These are phyloP conservation scores for Candida sojae DNA, from an alignment of 1,139 yeast genomes.

Conservation along the genomic window DNA sequence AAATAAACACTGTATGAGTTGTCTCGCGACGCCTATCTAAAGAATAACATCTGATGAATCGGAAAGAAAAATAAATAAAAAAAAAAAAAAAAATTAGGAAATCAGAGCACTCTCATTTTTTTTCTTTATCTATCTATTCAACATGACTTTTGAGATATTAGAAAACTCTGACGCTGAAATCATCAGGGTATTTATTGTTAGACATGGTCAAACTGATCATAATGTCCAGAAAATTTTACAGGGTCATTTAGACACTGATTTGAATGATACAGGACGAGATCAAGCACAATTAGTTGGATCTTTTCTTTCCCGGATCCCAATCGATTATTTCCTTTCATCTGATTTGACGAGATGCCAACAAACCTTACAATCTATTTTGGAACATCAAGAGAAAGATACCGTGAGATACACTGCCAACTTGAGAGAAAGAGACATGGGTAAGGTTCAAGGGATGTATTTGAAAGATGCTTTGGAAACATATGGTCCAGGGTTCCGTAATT, in stretches of 20 bases:
- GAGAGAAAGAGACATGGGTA: constrained; percentile 83
- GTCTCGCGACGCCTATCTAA: not conserved
- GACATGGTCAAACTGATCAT: constrained; percentile 83
- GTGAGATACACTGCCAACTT: constrained; percentile 37
- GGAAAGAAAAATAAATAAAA: not conserved
- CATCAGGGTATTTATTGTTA: constrained; percentile 60
- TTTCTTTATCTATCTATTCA: not conserved
- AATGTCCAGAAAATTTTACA: constrained; percentile 68
- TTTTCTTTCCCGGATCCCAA: constrained; percentile 33
- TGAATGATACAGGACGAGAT: constrained; percentile 57
- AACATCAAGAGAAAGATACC: constrained; percentile 22
- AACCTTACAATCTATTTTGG: constrained; percentile 44
- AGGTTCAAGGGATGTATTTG: constrained; percentile 68
- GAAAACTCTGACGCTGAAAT: constrained; percentile 36
- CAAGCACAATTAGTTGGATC: constrained; percentile 59
- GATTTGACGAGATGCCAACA: constrained; percentile 63
- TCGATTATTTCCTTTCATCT: constrained; percentile 59
- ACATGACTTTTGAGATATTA: constrained; percentile 31
- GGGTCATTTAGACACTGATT: constrained; percentile 66
- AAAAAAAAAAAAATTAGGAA: not conserved
- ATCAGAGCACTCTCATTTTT: constrained; percentile 1
- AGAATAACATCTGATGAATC: not conserved
- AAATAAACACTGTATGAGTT: not conserved
- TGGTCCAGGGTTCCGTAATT: constrained; percentile 38
- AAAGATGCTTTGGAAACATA: constrained; percentile 58